These are phyloP conservation scores for Pisolithus marmoratus DNA, from an alignment of 768 basidiomycete genomes.

Conservation along the genomic window DNA sequence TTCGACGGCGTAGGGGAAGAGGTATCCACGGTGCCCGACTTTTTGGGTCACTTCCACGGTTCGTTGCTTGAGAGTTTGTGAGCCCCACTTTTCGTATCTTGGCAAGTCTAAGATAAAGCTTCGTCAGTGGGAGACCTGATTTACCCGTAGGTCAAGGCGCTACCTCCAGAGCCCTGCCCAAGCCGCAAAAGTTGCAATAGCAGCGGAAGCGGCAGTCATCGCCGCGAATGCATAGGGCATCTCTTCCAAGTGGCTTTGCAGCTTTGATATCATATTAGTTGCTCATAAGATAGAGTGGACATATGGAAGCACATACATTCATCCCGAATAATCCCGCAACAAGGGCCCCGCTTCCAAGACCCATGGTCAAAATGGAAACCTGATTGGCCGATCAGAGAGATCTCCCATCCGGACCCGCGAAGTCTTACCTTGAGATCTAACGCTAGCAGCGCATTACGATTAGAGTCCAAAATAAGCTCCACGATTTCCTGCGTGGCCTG, in stretches of 20 bases:
- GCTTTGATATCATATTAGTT: constrained; percentile 37
- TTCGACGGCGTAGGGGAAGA: constrained; percentile 35
- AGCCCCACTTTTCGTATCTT: constrained; percentile 43
- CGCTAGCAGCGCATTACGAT: constrained; percentile 87
- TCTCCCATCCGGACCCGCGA: background rate
- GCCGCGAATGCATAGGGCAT: constrained; percentile 69
- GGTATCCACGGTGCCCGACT: constrained; percentile 30
- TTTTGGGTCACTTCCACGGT: constrained; percentile 11
- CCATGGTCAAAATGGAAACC: constrained; percentile 94
- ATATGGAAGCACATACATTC: constrained; percentile 63
- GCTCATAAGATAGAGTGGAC: constrained; percentile 16
- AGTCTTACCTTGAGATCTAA: constrained; percentile 75
- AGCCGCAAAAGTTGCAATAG: constrained; percentile 57
- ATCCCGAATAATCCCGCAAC: constrained; percentile 92
- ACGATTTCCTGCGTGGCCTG: constrained; percentile 98
- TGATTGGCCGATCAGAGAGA: constrained; percentile 20
- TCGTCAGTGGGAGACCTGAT: constrained; percentile 6
- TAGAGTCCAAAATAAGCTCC: constrained; percentile 92
- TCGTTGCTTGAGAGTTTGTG: constrained; percentile 22
- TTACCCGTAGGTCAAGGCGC: constrained; percentile 9
- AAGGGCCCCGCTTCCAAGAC: constrained; percentile 84
- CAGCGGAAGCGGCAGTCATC: constrained; percentile 55
- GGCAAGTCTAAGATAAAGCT: constrained; percentile 28
- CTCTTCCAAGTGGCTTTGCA: constrained; percentile 68
- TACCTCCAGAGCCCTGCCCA: constrained; percentile 62